These are phyloP conservation scores for Alnus rubra DNA, from an alignment of 306 rosid genomes.

Conservation along the genomic window DNA sequence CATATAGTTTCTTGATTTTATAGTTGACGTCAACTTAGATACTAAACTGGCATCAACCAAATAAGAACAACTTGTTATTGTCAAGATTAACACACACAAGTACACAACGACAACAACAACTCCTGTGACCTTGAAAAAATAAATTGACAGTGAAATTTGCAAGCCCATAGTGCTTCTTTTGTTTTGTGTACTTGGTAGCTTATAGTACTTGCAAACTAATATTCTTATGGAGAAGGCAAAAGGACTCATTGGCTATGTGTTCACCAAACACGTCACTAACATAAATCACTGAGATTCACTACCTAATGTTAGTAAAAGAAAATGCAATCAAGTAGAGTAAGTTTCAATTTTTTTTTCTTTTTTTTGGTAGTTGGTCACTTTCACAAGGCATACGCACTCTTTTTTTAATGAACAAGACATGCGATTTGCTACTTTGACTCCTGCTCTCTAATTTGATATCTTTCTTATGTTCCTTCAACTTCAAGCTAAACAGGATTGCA, in stretches of 20 bases:
- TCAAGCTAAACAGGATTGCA: no score
- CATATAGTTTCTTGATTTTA: background rate
- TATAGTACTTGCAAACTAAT: background rate
- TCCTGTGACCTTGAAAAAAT: background rate
- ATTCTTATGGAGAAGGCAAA: background rate
- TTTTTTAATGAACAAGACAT: background rate
- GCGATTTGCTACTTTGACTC: background rate
- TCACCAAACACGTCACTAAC: background rate
- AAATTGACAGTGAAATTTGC: background rate
- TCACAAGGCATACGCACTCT: background rate
- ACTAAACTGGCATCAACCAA: background rate
- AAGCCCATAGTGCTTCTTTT: no score
- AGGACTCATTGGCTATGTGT: background rate
- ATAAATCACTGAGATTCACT: background rate
- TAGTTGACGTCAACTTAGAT: background rate
- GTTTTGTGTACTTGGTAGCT: no score
- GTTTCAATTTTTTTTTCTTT: background rate
- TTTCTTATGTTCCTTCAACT: background rate
- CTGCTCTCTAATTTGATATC: background rate
- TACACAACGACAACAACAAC: background rate
- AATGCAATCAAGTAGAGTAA: background rate
- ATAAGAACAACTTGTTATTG: background rate
- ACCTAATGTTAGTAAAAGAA: background rate
- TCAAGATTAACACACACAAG: background rate
- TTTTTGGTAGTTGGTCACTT: constrained; percentile 1